phyloP scores from a whole-genome alignment of 495 filamentous ascomycete genomes.

The Penicillium diatomitis region DNA sequence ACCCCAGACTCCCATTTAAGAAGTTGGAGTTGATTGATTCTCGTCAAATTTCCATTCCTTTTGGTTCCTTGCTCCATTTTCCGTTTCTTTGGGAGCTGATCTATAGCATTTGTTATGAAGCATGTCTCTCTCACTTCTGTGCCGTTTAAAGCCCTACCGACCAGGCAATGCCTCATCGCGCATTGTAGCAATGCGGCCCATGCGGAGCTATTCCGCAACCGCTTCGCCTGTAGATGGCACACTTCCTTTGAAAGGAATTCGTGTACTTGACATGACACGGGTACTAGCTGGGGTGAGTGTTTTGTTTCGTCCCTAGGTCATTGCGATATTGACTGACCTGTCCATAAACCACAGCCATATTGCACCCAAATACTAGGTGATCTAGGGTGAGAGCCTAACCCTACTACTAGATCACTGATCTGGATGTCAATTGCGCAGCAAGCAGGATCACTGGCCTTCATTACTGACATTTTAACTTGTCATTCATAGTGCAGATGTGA shows the following conservation, averaged over 20 bases:
- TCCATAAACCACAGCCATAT: slow-evolving; percentile 60
- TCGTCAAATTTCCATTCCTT: too few relatives aligned
- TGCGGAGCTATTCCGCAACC: slow-evolving; percentile 27
- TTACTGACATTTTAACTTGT: neutral
- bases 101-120: too few relatives aligned
- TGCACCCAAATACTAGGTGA: slow-evolving; percentile 97
- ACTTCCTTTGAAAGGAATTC: slow-evolving; percentile 71
- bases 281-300: slow-evolving; percentile 83
- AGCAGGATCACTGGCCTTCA: too few relatives aligned
- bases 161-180: slow-evolving; percentile 13
- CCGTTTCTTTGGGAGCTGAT: neutral
- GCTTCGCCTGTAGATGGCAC: slow-evolving; percentile 22
- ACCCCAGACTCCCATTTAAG: slow-evolving; percentile 11
- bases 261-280: slow-evolving; percentile 92
- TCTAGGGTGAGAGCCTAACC: slow-evolving; percentile 56
- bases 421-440: too few relatives aligned
- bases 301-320: too few relatives aligned
- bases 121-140: too few relatives aligned
- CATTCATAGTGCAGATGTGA: slow-evolving; percentile 73
- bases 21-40: too few relatives aligned
- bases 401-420: too few relatives aligned
- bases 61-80: neutral
- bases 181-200: slow-evolving; percentile 8
- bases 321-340: slow-evolving; percentile 8
- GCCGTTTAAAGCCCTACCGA: slow-evolving; percentile 15